A percentile compares a stretch with the other conserved stretches of the same genome.
Conservation (phyloP, 2,329 filamentous ascomycete species). For the Penicillium sclerotiorum region DNA sequence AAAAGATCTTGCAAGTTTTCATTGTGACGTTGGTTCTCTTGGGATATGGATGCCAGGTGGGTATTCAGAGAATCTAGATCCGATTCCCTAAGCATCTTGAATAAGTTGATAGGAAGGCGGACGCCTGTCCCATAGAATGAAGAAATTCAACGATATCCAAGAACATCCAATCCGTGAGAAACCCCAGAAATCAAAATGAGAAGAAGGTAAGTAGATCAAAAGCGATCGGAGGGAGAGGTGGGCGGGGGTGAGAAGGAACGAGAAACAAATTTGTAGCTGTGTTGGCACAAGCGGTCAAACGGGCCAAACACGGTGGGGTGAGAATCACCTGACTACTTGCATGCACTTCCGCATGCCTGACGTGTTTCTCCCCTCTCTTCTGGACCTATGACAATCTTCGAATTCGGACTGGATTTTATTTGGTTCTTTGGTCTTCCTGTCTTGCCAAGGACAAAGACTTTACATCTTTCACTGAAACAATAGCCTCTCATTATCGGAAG, state of each 20-base stretch:
- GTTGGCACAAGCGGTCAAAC: constrained; percentile 18
- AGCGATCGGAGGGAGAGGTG: not conserved
- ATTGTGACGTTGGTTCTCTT: constrained; percentile 33
- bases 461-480: no score
- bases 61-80: constrained; percentile 29
- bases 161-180: constrained; percentile 12
- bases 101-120: constrained; percentile 18
- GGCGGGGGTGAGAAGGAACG: not conserved
- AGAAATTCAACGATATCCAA: constrained; percentile 1
- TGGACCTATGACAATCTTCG: not conserved
- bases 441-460: no score
- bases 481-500: no score
- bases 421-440: no score
- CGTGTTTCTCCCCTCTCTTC: not conserved
- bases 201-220: not conserved
- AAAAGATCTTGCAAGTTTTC: constrained; percentile 38
- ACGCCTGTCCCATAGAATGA: constrained; percentile 19
- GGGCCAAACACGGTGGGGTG: constrained; percentile 2
- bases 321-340: constrained; percentile 1
- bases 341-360: not conserved
- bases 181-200: not conserved
- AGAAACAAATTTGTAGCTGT: constrained; percentile 16
- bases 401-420: no score
- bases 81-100: constrained; percentile 26
- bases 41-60: constrained; percentile 20